These are phyloP conservation scores for Knufia petricola DNA, from an alignment of 2,329 filamentous ascomycete species.

Conservation along the genomic window DNA sequence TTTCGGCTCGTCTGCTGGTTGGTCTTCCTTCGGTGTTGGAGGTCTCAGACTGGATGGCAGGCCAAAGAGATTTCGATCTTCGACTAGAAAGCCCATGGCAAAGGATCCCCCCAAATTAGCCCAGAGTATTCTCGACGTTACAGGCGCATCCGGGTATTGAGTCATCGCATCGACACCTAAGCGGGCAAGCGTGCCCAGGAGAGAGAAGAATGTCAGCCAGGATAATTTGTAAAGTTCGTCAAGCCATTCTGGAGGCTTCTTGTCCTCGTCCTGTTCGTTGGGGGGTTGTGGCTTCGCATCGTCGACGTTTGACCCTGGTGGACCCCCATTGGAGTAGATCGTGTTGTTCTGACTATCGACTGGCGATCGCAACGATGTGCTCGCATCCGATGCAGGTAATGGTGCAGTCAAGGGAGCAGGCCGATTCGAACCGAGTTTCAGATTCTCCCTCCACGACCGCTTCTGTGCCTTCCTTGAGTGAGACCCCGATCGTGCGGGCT, in stretches of 20 bases:
- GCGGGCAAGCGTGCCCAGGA: conserved; percentile 69
- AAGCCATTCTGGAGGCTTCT: background rate
- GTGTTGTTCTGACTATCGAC: background rate
- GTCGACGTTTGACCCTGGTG: too few relatives aligned
- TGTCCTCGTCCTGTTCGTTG: background rate
- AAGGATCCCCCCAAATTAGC: conserved; percentile 71
- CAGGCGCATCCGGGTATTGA: conserved; percentile 63
- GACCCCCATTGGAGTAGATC: conserved; percentile 2
- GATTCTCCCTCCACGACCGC: conserved; percentile 5
- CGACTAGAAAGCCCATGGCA: conserved; percentile 68
- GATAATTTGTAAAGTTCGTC: conserved; percentile 45
- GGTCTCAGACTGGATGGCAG: conserved; percentile 29
- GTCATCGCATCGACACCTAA: conserved; percentile 68
- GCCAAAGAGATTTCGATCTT: conserved; percentile 65
- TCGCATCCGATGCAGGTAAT: background rate
- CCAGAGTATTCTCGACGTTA: conserved; percentile 66
- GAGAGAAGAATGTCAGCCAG: conserved; percentile 69
- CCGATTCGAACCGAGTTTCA: background rate
- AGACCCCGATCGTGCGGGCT: background rate
- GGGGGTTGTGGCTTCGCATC: background rate
- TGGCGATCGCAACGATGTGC: background rate
- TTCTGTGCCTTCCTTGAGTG: background rate
- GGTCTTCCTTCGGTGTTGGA: conserved; percentile 10
- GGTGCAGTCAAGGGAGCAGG: background rate
- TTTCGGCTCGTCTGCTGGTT: conserved; percentile 36